A percentile compares a stretch with the other conserved stretches of the same genome.
phyloP scores from a whole-genome alignment of 352 stramenopile genomes.

The Phytophthora parvispora region DNA sequence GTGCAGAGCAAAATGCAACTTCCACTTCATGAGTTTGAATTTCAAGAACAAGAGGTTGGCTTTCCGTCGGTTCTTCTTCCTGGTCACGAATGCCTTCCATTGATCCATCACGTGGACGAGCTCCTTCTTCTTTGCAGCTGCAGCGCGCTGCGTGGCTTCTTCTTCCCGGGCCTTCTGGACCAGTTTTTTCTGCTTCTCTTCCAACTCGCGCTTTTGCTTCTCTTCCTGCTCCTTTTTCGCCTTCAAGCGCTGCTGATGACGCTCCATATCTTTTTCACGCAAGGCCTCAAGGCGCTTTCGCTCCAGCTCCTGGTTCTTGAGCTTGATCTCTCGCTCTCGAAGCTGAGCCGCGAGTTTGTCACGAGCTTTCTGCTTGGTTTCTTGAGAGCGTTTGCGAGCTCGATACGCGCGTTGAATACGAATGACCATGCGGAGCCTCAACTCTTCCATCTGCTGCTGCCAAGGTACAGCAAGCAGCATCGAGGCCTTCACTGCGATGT shows the following conservation, averaged over 20 bases:
- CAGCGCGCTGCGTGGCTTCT: constrained; percentile 51
- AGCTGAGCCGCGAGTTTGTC: constrained; percentile 64
- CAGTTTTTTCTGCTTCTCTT: constrained; percentile 58
- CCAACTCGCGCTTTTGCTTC: constrained; percentile 38
- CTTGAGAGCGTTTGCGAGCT: constrained; percentile 40
- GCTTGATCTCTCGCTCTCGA: constrained; percentile 55
- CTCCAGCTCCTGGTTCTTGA: constrained; percentile 65
- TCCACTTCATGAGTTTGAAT: constrained; percentile 73
- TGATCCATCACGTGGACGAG: constrained; percentile 32
- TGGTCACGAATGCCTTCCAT: constrained; percentile 51
- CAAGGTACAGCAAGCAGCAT: constrained; percentile 63
- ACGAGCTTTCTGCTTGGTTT: constrained; percentile 57
- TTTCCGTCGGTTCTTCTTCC: constrained; percentile 48
- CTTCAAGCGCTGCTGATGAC: constrained; percentile 67
- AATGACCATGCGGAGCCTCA: constrained; percentile 73
- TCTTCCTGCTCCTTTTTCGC: constrained; percentile 63
- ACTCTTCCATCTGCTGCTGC: constrained; percentile 79
- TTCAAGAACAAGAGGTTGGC: constrained; percentile 72
- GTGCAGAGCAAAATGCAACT: constrained; percentile 37
- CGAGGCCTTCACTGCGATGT: constrained; percentile 69
- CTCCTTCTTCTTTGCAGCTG: constrained; percentile 31
- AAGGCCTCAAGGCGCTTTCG: constrained; percentile 63
- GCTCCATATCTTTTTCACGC: constrained; percentile 64
- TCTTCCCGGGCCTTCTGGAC: constrained; percentile 59
- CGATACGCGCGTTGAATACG: constrained; percentile 82